These are phyloP conservation scores for Suaeda aralocaspica DNA, from an alignment of 148 eudicot genomes.

Conservation along the genomic window DNA sequence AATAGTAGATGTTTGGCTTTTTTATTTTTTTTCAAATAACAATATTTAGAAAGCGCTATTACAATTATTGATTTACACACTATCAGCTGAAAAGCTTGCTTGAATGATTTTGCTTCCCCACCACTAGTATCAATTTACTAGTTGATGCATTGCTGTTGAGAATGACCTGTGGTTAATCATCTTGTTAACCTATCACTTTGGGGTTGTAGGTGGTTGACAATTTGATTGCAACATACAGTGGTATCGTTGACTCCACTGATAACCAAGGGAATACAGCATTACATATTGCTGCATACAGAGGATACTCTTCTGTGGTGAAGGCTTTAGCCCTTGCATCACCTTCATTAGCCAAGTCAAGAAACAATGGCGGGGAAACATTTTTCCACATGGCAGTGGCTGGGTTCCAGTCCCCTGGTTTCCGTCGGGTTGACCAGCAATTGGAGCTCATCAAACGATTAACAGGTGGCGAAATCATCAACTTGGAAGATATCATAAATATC, in stretches of 20 bases:
- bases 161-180: slow-evolving; percentile 1
- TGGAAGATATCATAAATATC: slow-evolving; percentile 53
- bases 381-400: slow-evolving; percentile 80
- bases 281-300: slow-evolving; percentile 72
- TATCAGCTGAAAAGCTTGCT: neutral
- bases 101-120: neutral
- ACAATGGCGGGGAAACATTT: slow-evolving; percentile 69
- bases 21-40: too few relatives aligned
- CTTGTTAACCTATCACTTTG: neutral
- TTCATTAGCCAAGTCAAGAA: slow-evolving; percentile 34
- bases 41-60: too few relatives aligned
- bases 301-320: slow-evolving; percentile 46
- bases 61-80: too few relatives aligned
- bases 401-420: slow-evolving; percentile 62
- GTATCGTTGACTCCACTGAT: slow-evolving; percentile 48
- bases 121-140: neutral
- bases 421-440: slow-evolving; percentile 51
- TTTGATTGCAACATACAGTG: slow-evolving; percentile 44
- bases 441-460: slow-evolving; percentile 54
- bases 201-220: slow-evolving; percentile 57
- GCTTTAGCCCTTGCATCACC: slow-evolving; percentile 44
- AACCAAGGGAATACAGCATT: slow-evolving; percentile 75
- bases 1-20: too few relatives aligned
- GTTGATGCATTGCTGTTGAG: neutral
- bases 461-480: slow-evolving; percentile 25